phyloP scores from a whole-genome alignment of 345 rosid genomes.

The Salix arbutifolia region DNA sequence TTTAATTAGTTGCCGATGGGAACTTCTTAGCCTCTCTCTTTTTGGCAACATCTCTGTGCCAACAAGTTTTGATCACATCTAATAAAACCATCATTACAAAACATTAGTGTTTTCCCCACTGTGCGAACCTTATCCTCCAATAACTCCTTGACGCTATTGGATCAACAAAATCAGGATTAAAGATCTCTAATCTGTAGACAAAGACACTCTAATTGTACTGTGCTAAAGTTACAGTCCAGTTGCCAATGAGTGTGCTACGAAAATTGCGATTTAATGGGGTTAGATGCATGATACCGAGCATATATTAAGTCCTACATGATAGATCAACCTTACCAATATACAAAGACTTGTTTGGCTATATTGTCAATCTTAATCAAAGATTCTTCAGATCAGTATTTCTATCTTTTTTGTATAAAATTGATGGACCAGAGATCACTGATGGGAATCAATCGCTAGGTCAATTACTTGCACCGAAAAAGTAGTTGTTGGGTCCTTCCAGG shows the following conservation, averaged over 20 bases:
- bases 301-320: conserved; percentile 3
- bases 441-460: neutral
- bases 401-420: neutral
- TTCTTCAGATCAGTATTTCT: neutral
- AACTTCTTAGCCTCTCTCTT: neutral
- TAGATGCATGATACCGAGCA: conserved; percentile 5
- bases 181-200: too few relatives aligned
- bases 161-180: neutral
- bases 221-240: neutral
- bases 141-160: neutral
- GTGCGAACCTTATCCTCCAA: conserved; percentile 5
- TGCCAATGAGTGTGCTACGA: conserved; percentile 1
- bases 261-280: neutral
- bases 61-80: neutral
- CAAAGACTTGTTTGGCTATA: conserved; percentile 5
- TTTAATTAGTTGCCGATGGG: neutral
- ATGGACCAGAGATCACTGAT: neutral
- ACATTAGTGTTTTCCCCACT: neutral
- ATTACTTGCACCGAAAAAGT: conserved; percentile 4
- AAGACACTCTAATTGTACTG: neutral
- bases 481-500: neutral
- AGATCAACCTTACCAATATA: neutral
- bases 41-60: conserved; percentile 12
- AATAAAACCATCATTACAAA: neutral
- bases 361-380: neutral